These are phyloP conservation scores for Punctularia strigosozonata DNA, from an alignment of 768 basidiomycete species.

Conservation along the genomic window DNA sequence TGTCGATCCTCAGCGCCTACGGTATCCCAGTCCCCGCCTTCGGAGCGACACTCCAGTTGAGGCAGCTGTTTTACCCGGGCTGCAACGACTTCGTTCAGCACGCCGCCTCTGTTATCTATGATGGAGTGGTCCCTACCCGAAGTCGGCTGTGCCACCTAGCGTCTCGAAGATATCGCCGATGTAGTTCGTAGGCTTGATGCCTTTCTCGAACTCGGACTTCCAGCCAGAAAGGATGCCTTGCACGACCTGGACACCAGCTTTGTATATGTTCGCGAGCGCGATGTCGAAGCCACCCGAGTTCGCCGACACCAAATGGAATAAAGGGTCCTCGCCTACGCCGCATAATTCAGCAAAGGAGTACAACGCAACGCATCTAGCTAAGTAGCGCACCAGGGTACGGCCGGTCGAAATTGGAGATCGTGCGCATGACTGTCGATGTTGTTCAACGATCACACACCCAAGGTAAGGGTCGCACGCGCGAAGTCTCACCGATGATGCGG, in stretches of 20 bases:
- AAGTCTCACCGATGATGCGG: constrained; percentile 21
- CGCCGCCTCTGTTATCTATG: no score
- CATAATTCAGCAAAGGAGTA: constrained; percentile 20
- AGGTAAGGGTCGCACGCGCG: no score
- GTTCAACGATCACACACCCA: no score
- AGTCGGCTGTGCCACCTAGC: constrained; percentile 7
- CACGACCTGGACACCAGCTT: constrained; percentile 25
- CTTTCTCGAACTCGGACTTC: constrained; percentile 18
- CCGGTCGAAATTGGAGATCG: constrained; percentile 22
- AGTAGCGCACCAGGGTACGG: constrained; percentile 11
- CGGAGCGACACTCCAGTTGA: no score
- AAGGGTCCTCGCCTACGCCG: no score
- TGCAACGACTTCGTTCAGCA: no score
- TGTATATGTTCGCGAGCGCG: constrained; percentile 23
- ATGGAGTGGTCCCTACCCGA: no score
- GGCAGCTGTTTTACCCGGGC: no score
- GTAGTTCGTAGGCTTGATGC: constrained; percentile 20
- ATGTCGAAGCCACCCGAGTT: constrained; percentile 20
- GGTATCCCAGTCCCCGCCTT: no score
- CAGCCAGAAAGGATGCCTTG: constrained; percentile 23
- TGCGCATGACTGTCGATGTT: no score
- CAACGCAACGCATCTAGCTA: constrained; percentile 13
- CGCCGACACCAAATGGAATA: no score
- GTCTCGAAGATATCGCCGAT: constrained; percentile 20
- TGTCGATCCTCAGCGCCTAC: no score